These are phyloP conservation scores for Plasmodiophora brassicae DNA, from an alignment of 208 protist genomes.

Conservation along the genomic window DNA sequence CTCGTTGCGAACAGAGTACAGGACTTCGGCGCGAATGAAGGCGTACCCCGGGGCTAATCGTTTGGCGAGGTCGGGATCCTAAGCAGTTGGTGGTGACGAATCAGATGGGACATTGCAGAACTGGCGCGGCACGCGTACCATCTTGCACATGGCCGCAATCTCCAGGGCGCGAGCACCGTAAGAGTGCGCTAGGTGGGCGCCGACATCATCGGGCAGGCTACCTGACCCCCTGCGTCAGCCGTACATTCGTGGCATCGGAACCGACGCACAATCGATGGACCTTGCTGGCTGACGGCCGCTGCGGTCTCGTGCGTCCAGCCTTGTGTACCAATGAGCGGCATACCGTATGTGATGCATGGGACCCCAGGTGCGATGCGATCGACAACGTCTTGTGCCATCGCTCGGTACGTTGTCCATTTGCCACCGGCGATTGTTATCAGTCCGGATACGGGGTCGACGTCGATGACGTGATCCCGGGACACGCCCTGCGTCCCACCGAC, in stretches of 20 bases:
- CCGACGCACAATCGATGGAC: background rate
- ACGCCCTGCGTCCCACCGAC: constrained; percentile 64
- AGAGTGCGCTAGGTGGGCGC: constrained; percentile 50
- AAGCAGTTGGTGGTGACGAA: background rate
- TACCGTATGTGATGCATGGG: constrained; percentile 66
- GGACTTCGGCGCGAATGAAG: constrained; percentile 65
- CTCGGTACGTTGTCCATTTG: constrained; percentile 91
- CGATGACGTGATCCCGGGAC: constrained; percentile 81
- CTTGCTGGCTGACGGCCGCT: constrained; percentile 19
- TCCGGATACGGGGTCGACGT: constrained; percentile 53
- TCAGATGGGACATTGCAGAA: background rate
- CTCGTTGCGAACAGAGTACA: constrained; percentile 70
- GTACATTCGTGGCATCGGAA: background rate
- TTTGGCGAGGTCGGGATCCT: background rate
- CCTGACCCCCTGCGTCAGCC: constrained; percentile 32
- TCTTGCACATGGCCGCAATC: too few relatives aligned
- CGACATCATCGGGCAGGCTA: constrained; percentile 46
- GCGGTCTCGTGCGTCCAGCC: constrained; percentile 45
- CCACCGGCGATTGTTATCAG: constrained; percentile 80
- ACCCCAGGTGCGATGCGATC: constrained; percentile 60
- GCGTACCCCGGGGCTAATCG: background rate
- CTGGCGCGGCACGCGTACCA: too few relatives aligned
- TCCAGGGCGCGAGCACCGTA: too few relatives aligned
- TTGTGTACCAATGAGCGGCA: constrained; percentile 73
- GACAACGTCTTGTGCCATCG: constrained; percentile 81